These are phyloP conservation scores for Phytomonas francai DNA, from an alignment of 208 protist species.

Conservation along the genomic window DNA sequence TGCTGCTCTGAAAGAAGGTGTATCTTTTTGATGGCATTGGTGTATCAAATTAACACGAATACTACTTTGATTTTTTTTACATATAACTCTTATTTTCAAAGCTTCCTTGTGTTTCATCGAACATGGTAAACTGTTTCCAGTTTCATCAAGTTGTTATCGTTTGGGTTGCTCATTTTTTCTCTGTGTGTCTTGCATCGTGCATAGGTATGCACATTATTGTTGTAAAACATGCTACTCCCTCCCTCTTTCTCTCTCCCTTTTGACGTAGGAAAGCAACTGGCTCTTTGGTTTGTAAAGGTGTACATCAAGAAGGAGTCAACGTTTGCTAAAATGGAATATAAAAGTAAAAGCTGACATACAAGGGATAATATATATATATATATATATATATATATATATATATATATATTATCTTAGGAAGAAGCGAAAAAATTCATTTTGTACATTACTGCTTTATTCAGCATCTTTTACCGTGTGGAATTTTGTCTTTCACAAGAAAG, in stretches of 20 bases:
- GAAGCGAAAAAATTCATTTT: background rate
- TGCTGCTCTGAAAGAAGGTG: background rate
- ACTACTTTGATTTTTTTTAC: background rate
- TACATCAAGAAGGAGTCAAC: background rate
- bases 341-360: background rate
- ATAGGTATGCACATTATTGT: background rate
- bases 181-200: background rate
- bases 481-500: constrained; percentile 1
- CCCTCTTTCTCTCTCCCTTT: constrained; percentile 8
- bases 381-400: background rate
- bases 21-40: background rate
- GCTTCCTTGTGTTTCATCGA: background rate
- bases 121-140: background rate
- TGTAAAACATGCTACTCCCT: constrained; percentile 2
- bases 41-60: background rate
- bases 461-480: background rate
- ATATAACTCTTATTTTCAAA: background rate
- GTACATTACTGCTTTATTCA: background rate
- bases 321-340: constrained; percentile 5
- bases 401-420: background rate
- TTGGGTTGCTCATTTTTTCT: constrained; percentile 3
- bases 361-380: background rate
- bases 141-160: background rate
- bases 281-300: constrained; percentile 7
- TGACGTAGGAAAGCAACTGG: constrained; percentile 1